Evolutionary conservation across 2,329 filamentous ascomycete species (phyloP), one percentile per base, ranked within the genome.

Genomic region (Anthostomella pinea): DNA sequence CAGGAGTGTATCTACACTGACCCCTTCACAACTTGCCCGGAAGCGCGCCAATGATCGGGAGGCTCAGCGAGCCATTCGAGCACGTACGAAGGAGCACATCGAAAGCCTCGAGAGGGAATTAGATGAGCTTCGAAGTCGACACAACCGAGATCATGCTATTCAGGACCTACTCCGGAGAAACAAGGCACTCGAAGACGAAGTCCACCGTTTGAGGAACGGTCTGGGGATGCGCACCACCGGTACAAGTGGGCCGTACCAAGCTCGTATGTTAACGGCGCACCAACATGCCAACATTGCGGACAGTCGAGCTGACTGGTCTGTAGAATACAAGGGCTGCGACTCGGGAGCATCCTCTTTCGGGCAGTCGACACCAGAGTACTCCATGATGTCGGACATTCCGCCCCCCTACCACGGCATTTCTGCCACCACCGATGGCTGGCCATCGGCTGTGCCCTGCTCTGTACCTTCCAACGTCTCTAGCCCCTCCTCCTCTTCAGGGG

Each of bases 21-120:
- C 87, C 8, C 85, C 88, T 5, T 85, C 90, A 44, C 90, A 95
- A 65, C 77, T 95, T 41, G 87, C 85, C 19, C 85, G 89, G 63
- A 96, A 95, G 70, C 77, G 90, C 47, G 87, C 87, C 55, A 95
- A 95, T 67, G 89, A 95, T 61, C 79, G 89, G 44, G 87, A 95
- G 64, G 89, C 89, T 26, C 89, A 95, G 66, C 78, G 89, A 32
- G 87, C 86, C 26, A 95, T 95, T 46, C 75, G 89, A 32, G 86
- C 89, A 61, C 77, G 89, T 52, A 95, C 89, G 24, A 91, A 89
- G 67, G 79, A 85, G 56, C 85, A 88, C 60, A 95, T 95, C 53
- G 87, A 93, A 57, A 71, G 71, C 15, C 69, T 95, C 33, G 86
- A 94, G 66, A 72, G 72, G 46, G 79, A 85, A 51, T 83, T 95